Conservation (phyloP, 2,329 filamentous ascomycete genomes). For the Botrytis aclada region DNA sequence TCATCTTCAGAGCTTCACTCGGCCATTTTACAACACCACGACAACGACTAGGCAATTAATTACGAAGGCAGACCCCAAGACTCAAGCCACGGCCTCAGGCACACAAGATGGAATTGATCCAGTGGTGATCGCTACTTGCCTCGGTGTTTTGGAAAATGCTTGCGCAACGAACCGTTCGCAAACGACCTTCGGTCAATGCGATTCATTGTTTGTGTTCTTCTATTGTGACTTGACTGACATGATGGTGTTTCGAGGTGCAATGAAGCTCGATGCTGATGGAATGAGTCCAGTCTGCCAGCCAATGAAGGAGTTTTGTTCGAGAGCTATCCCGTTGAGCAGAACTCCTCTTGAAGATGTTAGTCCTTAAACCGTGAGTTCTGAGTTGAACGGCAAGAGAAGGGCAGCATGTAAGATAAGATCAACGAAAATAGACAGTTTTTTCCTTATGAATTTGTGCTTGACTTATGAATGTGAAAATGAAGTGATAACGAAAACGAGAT, state of each 20-base stretch:
- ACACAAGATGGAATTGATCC: not conserved
- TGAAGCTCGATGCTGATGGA: not conserved
- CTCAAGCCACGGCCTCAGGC: not conserved
- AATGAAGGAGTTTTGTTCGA: slow-evolving; percentile 9
- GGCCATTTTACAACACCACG: not conserved
- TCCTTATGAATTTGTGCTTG: not conserved
- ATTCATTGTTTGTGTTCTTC: slow-evolving; percentile 1
- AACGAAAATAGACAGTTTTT: not conserved
- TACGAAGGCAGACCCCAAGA: not conserved
- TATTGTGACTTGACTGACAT: slow-evolving; percentile 4
- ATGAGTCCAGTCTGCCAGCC: not conserved
- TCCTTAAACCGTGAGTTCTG: not conserved
- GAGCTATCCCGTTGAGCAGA: not conserved
- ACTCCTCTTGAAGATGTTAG: not conserved
- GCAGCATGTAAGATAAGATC: not conserved
- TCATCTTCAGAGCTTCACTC: not conserved
- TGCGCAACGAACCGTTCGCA: not conserved
- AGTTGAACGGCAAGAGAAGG: no score
- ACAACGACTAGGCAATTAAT: not conserved
- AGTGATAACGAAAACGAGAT: not conserved
- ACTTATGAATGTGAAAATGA: not conserved
- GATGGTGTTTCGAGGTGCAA: slow-evolving; percentile 1
- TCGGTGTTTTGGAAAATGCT: slow-evolving; percentile 3
- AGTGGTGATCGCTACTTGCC: not conserved
- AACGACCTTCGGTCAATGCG: slow-evolving; percentile 5